These are phyloP conservation scores for Cetraspora pellucida DNA, from an alignment of 192 early-diverging fungal species.

Conservation along the genomic window DNA sequence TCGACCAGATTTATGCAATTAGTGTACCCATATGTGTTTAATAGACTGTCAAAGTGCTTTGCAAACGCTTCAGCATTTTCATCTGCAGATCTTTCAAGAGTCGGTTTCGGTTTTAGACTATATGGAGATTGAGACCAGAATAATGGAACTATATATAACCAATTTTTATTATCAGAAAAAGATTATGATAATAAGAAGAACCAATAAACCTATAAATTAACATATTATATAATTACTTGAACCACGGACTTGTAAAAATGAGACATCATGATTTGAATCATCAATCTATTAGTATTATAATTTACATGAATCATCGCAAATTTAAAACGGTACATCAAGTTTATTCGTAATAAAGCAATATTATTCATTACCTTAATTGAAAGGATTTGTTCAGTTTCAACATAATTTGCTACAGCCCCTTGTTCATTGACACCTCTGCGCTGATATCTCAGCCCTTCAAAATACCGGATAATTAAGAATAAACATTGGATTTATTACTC, in stretches of 20 bases:
- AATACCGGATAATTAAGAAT: not conserved
- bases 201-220: no score
- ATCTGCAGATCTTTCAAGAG: conserved; percentile 51
- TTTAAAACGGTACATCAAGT: no score
- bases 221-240: conserved; percentile 54
- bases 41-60: conserved; percentile 59
- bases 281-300: not conserved
- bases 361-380: conserved; percentile 48
- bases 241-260: conserved; percentile 91
- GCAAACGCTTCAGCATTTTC: conserved; percentile 60
- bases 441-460: conserved; percentile 80
- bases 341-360: no score
- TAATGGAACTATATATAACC: conserved; percentile 52
- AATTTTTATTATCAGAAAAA: not conserved
- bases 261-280: conserved; percentile 56
- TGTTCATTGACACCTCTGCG: conserved; percentile 83
- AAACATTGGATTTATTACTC: not conserved
- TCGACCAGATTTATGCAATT: conserved; percentile 70
- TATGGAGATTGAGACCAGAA: conserved; percentile 77
- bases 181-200: no score
- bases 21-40: conserved; percentile 54
- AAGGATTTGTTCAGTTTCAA: conserved; percentile 94
- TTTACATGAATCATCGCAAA: no score
- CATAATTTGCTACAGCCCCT: conserved; percentile 93
- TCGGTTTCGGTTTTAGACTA: conserved; percentile 67